These are phyloP conservation scores for Phytopythium cucurbitacearum DNA, from an alignment of 352 stramenopile species.

Conservation along the genomic window DNA sequence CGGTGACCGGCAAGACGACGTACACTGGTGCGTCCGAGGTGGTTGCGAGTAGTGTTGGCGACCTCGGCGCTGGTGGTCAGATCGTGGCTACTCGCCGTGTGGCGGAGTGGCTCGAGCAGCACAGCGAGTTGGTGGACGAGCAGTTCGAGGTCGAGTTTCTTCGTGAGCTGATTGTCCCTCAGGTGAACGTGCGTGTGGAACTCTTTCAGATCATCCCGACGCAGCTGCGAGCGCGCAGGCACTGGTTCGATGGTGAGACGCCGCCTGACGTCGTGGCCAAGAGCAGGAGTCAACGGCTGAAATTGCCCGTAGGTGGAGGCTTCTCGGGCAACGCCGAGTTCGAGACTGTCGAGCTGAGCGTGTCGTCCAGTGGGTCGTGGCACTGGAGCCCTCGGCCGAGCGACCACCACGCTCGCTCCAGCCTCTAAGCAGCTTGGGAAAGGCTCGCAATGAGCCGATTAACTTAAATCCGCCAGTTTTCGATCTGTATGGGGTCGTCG, in stretches of 20 bases:
- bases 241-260: not conserved
- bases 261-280: not conserved
- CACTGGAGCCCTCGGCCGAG: too few relatives aligned
- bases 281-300: not conserved
- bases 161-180: conserved; percentile 23
- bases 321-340: too few relatives aligned
- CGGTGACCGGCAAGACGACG: conserved; percentile 32
- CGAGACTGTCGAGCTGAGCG: too few relatives aligned
- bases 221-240: not conserved
- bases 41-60: conserved; percentile 46
- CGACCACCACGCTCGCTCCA: too few relatives aligned
- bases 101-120: conserved; percentile 25
- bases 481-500: too few relatives aligned
- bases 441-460: too few relatives aligned
- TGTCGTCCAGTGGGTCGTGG: too few relatives aligned
- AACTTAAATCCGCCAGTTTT: too few relatives aligned
- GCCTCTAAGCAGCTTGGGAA: too few relatives aligned
- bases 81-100: conserved; percentile 46
- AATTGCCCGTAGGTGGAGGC: not conserved
- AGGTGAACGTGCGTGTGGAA: conserved; percentile 21
- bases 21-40: conserved; percentile 42
- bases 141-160: conserved; percentile 22
- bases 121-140: conserved; percentile 12
- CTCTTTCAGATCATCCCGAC: conserved; percentile 26
- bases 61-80: conserved; percentile 41